Conservation (phyloP, 192 early-diverging fungal genomes). For the Coemansia sp. region DNA sequence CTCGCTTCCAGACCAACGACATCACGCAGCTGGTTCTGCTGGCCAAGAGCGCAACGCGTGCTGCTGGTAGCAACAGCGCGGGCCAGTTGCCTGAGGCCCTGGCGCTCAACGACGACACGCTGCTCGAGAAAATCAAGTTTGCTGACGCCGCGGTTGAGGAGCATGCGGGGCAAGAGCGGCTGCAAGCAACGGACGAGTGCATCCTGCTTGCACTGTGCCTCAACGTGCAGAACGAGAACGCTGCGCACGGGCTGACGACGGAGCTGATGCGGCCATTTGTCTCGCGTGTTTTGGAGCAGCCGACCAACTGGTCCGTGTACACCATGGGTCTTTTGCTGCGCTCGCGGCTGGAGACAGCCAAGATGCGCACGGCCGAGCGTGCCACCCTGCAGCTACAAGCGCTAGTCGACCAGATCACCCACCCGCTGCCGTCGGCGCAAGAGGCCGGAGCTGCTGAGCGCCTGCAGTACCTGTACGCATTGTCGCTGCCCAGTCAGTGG, state of each 20-base stretch:
- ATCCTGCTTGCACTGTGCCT: slow-evolving; percentile 87
- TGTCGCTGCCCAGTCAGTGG: slow-evolving; percentile 91
- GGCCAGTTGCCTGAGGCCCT: slow-evolving; percentile 70
- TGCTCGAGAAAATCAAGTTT: slow-evolving; percentile 82
- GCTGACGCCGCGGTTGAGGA: slow-evolving; percentile 53
- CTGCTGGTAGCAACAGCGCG: slow-evolving; percentile 16
- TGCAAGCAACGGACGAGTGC: slow-evolving; percentile 83
- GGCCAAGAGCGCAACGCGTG: slow-evolving; percentile 71
- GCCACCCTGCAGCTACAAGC: slow-evolving; percentile 91
- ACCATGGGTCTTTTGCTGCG: slow-evolving; percentile 93
- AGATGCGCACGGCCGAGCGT: slow-evolving; percentile 89
- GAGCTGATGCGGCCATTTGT: slow-evolving; percentile 98
- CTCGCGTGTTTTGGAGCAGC: slow-evolving; percentile 83
- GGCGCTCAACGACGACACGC: slow-evolving; percentile 86
- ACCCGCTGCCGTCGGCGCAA: slow-evolving; percentile 28
- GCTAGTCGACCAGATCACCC: slow-evolving; percentile 91
- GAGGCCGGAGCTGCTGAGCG: slow-evolving; percentile 67
- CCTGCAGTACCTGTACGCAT: slow-evolving; percentile 76
- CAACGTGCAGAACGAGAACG: slow-evolving; percentile 96
- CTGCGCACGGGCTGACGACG: slow-evolving; percentile 86
- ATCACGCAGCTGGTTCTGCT: slow-evolving; percentile 89
- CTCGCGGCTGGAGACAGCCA: slow-evolving; percentile 84
- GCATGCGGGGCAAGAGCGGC: slow-evolving; percentile 63
- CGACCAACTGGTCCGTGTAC: slow-evolving; percentile 98
- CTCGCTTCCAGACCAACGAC: slow-evolving; percentile 81